Evolutionary conservation across 1,284 basidiomycete species (phyloP), one percentile per base, ranked within the genome.

Genomic region (Mrakiaceae sp.): DNA sequence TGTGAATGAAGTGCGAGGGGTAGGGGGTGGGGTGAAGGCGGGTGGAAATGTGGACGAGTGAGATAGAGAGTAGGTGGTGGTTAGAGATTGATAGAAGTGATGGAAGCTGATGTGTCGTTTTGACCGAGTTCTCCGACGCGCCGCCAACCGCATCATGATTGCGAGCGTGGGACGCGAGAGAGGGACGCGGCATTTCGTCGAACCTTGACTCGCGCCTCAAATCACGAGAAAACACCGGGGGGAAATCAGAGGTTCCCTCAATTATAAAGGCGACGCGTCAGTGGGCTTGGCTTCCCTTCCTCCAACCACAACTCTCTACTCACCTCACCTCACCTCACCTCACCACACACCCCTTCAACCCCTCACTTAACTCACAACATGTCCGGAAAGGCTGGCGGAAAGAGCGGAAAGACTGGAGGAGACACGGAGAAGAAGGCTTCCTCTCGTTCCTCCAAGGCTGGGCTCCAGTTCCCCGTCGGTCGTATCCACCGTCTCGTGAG

Each of bases 401-500:
- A 79, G 73, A 76, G 77, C 69, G 76, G 76, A 69, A 71, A 71
- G 65, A 73, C 73, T 69, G 72, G 74, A 64, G 73, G 72, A 68
- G 75, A 72, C 68, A 71, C 70, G 68, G 72, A 76, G 69, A 70
- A 76, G 76, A 81, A 81, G 77, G 74, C 78, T 61, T 75, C 83
- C 71, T 89, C 89, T 55, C 86, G 90, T 69, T 91, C 90, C 58
- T 82, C 86, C 69, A 88, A 87, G 78, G 88, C 88, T 70, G 88
- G 88, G 69, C 83, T 92, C 66, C 77, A 76, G 75, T 87, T 90
- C 81, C 89, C 88, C 67, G 89, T 92, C 70, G 86, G 87, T 77
- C 87, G 90, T 83, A 87, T 92, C 73, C 88, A 90, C 77, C 84
- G 89, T 82, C 83, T 88, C 63, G 78, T 90, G 74, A 88, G 88